phyloP scores from a whole-genome alignment of 2,329 filamentous ascomycete species.

The Helotiales sp. region DNA sequence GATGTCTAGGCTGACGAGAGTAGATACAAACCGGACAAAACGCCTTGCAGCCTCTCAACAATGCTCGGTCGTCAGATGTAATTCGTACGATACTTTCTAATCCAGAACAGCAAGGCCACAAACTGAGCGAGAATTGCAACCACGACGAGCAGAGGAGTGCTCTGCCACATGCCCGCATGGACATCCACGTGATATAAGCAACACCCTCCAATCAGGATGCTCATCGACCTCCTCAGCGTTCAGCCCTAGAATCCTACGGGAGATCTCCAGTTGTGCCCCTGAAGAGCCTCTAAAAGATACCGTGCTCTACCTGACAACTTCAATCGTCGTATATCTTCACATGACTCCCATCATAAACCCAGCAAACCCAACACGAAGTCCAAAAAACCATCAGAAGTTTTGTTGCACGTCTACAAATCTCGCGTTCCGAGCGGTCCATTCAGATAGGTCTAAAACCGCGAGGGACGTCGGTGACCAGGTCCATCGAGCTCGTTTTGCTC shows the following conservation, averaged over 20 bases:
- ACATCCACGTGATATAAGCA: conserved; percentile 9
- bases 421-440: conserved; percentile 13
- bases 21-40: no score
- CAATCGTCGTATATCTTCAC: not conserved
- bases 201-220: not conserved
- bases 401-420: conserved; percentile 18
- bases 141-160: not conserved
- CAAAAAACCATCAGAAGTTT: not conserved
- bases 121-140: not conserved
- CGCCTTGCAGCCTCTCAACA: no score
- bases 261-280: not conserved
- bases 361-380: not conserved
- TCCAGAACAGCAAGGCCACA: no score
- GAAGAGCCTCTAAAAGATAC: not conserved
- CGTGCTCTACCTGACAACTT: not conserved
- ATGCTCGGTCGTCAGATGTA: no score
- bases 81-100: no score
- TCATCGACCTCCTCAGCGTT: not conserved
- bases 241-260: not conserved
- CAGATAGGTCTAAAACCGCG: conserved; percentile 4
- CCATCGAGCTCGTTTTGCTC: not conserved
- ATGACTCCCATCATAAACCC: not conserved
- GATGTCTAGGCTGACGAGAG: no score
- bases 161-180: not conserved
- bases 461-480: not conserved